phyloP scores from a whole-genome alignment of 2,329 filamentous ascomycete genomes.

The Hymenoscyphus albidus region DNA sequence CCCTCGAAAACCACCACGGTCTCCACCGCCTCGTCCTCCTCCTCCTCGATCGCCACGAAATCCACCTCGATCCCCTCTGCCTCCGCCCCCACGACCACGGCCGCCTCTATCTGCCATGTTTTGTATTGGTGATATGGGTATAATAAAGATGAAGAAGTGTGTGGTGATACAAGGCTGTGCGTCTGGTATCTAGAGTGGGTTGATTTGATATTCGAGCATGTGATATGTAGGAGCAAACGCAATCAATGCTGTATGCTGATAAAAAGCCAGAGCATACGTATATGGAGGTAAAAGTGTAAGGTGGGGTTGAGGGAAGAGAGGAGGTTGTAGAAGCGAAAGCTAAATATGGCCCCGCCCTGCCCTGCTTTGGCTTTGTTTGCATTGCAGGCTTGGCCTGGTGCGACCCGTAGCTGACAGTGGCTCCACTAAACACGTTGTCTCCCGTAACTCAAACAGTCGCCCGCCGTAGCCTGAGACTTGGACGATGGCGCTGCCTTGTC shows the following conservation, averaged over 20 bases:
- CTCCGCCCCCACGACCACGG: conserved; percentile 24
- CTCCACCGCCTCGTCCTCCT: conserved; percentile 31
- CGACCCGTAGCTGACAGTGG: no score
- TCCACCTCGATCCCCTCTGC: conserved; percentile 20
- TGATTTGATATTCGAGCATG: not conserved
- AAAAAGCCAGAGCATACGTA: no score
- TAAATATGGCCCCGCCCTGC: no score
- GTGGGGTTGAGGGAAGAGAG: no score
- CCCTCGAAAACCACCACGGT: conserved; percentile 29
- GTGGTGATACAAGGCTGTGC: not conserved
- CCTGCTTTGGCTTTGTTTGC: no score
- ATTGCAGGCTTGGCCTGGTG: no score
- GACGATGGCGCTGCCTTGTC: not conserved
- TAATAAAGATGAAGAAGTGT: not conserved
- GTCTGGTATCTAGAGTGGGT: not conserved
- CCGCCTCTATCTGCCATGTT: conserved; percentile 11
- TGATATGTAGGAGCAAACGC: no score
- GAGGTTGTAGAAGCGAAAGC: no score
- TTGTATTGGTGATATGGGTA: not conserved
- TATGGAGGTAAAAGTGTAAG: no score
- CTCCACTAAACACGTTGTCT: no score
- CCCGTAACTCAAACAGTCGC: not conserved
- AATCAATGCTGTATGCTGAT: no score
- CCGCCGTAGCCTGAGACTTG: not conserved
- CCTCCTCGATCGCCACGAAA: conserved; percentile 30